Evolutionary conservation across 1,284 basidiomycete species (phyloP).

Genomic region (Microstroma glucosiphilum): DNA sequence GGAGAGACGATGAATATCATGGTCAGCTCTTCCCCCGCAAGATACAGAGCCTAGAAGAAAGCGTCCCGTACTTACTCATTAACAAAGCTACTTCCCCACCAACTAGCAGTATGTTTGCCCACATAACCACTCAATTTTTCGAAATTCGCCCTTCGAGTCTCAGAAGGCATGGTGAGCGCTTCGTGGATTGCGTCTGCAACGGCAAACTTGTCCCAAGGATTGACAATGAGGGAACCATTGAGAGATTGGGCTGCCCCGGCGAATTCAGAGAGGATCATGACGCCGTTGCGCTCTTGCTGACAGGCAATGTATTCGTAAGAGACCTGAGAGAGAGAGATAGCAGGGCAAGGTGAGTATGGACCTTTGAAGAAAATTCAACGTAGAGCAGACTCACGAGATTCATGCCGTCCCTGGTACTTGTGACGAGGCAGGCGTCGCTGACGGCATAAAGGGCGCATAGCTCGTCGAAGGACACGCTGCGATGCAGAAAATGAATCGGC

Average conservation of each 20-base stretch:
- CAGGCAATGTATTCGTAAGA: conserved; percentile 98
- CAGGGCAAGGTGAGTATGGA: not conserved
- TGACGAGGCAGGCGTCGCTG: conserved; percentile 91
- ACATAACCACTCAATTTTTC: conserved; percentile 75
- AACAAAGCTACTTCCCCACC: conserved; percentile 34
- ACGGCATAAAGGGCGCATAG: conserved; percentile 92
- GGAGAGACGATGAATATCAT: no score
- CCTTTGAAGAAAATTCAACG: not conserved
- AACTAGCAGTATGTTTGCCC: conserved; percentile 46
- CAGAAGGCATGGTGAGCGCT: conserved; percentile 79
- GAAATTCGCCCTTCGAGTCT: conserved; percentile 79
- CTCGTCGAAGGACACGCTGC: conserved; percentile 85
- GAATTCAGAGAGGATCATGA: conserved; percentile 96
- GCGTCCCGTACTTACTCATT: conserved; percentile 2
- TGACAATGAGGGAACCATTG: conserved; percentile 48
- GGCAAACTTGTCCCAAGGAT: conserved; percentile 62
- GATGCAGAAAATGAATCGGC: conserved; percentile 91
- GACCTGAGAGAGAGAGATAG: conserved; percentile 59
- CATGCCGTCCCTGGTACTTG: conserved; percentile 94
- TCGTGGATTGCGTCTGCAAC: conserved; percentile 92
- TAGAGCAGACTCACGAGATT: conserved; percentile 64
- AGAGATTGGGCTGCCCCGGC: conserved; percentile 82
- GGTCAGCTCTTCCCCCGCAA: no score
- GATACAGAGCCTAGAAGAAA: no score
- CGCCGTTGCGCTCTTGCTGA: conserved; percentile 83